These are phyloP conservation scores for Zizania latifolia DNA, from an alignment of 176 grass and related monocot genomes.

Conservation along the genomic window DNA sequence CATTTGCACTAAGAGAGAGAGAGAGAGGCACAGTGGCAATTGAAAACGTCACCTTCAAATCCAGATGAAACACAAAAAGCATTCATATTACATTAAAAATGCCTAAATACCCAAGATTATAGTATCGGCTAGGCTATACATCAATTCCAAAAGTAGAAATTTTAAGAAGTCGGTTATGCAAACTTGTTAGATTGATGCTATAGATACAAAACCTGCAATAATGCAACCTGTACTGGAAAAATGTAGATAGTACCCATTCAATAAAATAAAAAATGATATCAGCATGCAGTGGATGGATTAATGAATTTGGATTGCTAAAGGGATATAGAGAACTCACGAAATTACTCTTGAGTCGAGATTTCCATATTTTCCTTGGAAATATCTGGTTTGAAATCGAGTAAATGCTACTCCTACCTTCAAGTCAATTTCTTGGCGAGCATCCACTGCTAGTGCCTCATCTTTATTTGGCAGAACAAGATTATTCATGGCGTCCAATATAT, in stretches of 20 bases:
- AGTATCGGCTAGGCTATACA: no score
- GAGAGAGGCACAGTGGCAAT: neutral
- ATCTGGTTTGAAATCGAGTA: slow-evolving; percentile 95
- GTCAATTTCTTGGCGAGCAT: slow-evolving; percentile 97
- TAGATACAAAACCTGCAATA: neutral
- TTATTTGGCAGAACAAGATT: slow-evolving; percentile 83
- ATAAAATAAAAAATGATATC: neutral
- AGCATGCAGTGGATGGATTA: slow-evolving; percentile 10
- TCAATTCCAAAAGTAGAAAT: neutral
- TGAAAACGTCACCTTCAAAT: neutral
- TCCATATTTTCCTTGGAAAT: slow-evolving; percentile 97
- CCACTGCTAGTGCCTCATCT: slow-evolving; percentile 78
- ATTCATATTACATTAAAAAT: neutral
- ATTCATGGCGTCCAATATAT: slow-evolving; percentile 76
- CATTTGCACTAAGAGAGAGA: neutral
- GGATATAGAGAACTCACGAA: slow-evolving; percentile 71
- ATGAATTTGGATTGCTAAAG: slow-evolving; percentile 17
- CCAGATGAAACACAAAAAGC: slow-evolving; percentile 2
- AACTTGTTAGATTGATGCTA: neutral
- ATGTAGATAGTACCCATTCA: neutral
- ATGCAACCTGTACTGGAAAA: slow-evolving; percentile 17
- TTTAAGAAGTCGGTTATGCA: neutral
- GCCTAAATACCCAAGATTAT: neutral
- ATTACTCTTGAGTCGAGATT: slow-evolving; percentile 99
- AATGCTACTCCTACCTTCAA: slow-evolving; percentile 97